phyloP scores from a whole-genome alignment of 352 stramenopile species.

The Globisporangium yorkense region DNA sequence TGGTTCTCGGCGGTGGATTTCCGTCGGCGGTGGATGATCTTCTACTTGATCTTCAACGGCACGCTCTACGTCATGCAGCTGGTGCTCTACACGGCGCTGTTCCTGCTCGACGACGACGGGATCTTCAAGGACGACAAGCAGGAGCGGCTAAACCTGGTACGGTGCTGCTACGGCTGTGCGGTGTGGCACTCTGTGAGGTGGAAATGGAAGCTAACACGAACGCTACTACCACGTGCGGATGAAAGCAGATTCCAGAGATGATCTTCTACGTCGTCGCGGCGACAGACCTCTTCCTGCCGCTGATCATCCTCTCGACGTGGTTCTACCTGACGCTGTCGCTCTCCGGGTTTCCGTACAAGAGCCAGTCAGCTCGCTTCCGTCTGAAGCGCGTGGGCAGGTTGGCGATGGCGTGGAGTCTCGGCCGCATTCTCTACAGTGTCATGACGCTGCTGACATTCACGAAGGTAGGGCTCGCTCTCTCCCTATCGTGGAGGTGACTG shows the following conservation, averaged over 20 bases:
- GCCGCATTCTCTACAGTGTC: slow-evolving; percentile 83
- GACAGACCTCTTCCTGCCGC: slow-evolving; percentile 81
- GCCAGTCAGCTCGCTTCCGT: slow-evolving; percentile 42
- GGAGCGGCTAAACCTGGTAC: slow-evolving; percentile 63
- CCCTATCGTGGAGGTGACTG: not conserved
- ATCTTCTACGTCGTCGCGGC: slow-evolving; percentile 81
- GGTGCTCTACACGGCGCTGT: slow-evolving; percentile 85
- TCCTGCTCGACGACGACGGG: slow-evolving; percentile 75
- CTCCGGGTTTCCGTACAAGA: slow-evolving; percentile 86
- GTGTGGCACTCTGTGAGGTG: slow-evolving; percentile 1
- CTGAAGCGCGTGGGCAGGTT: slow-evolving; percentile 53
- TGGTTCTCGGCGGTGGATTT: slow-evolving; percentile 87
- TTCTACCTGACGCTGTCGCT: slow-evolving; percentile 86
- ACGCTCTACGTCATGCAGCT: slow-evolving; percentile 85
- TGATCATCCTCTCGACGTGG: slow-evolving; percentile 88
- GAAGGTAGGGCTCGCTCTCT: slow-evolving; percentile 30
- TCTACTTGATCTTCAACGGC: slow-evolving; percentile 91
- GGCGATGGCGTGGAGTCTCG: slow-evolving; percentile 79
- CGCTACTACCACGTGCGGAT: not conserved
- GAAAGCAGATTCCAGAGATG: slow-evolving; percentile 54
- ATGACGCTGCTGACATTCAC: slow-evolving; percentile 87
- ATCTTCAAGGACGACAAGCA: slow-evolving; percentile 77
- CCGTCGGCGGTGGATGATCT: slow-evolving; percentile 87
- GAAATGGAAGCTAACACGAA: not conserved
- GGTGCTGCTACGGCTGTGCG: not conserved